These are phyloP conservation scores for Clonostachys rosea DNA, from an alignment of 2,329 filamentous ascomycete species.

Conservation along the genomic window DNA sequence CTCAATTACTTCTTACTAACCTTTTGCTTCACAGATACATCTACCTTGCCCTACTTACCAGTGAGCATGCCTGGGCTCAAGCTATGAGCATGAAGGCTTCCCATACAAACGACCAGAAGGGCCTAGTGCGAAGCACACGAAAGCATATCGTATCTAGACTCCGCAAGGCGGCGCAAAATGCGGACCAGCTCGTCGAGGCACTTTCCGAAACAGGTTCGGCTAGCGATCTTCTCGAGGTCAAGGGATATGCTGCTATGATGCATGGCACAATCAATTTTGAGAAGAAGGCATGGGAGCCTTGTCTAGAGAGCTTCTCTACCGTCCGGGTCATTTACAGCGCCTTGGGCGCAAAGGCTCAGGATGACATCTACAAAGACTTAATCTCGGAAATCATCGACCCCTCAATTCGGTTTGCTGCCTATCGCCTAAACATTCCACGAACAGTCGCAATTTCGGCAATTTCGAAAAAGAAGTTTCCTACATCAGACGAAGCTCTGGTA, in stretches of 20 bases:
- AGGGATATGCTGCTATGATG: slow-evolving; percentile 76
- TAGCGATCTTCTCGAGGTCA: slow-evolving; percentile 76
- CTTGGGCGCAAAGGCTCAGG: slow-evolving; percentile 53
- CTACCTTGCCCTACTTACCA: slow-evolving; percentile 74
- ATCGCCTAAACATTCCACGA: slow-evolving; percentile 82
- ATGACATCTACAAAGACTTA: slow-evolving; percentile 81
- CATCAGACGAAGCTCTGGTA: slow-evolving; percentile 56
- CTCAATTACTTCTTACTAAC: neutral
- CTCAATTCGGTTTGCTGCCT: slow-evolving; percentile 90
- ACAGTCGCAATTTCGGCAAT: slow-evolving; percentile 78
- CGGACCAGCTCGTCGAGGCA: slow-evolving; percentile 61
- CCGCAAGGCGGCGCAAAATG: slow-evolving; percentile 70
- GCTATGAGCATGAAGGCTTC: slow-evolving; percentile 90
- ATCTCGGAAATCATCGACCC: slow-evolving; percentile 84
- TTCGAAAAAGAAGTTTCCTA: slow-evolving; percentile 73
- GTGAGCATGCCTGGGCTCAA: slow-evolving; percentile 91
- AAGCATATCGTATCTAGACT: slow-evolving; percentile 87
- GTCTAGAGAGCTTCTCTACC: slow-evolving; percentile 70
- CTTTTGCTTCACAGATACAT: slow-evolving; percentile 52
- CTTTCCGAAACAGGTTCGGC: slow-evolving; percentile 55
- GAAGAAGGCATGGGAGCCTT: slow-evolving; percentile 79
- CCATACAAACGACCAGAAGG: slow-evolving; percentile 74
- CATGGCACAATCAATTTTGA: slow-evolving; percentile 78
- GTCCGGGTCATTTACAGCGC: slow-evolving; percentile 80
- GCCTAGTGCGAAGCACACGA: slow-evolving; percentile 73